Percentiles rank a stretch among this genome's conserved stretches.
Conservation (phyloP, 1,284 basidiomycete genomes). For the Leccinum cinnamomeum region DNA sequence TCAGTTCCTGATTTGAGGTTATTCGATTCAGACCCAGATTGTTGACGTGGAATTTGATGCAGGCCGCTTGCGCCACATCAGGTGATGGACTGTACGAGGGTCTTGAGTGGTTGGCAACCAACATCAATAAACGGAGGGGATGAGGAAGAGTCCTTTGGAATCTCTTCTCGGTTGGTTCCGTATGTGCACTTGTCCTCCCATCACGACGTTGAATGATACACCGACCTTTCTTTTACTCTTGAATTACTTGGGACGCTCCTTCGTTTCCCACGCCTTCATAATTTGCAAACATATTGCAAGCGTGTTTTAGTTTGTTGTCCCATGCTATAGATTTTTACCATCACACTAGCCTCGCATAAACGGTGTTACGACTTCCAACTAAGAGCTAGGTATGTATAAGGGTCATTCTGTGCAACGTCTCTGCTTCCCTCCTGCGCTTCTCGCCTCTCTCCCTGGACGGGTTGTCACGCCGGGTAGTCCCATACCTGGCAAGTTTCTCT, state of each 20-base stretch:
- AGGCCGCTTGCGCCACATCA: constrained; percentile 98
- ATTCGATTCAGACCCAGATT: constrained; percentile 5
- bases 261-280: constrained; percentile 9
- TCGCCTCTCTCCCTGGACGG: constrained; percentile 63
- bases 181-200: constrained; percentile 48
- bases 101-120: constrained; percentile 91
- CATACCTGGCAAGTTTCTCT: constrained; percentile 76
- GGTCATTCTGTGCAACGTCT: constrained; percentile 57
- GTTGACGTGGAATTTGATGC: constrained; percentile 24
- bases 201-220: constrained; percentile 41
- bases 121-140: constrained; percentile 78
- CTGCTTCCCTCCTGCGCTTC: constrained; percentile 76
- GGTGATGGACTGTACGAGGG: constrained; percentile 99
- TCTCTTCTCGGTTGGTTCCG: constrained; percentile 43
- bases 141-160: constrained; percentile 41
- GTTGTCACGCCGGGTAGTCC: constrained; percentile 59
- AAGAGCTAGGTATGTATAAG: constrained; percentile 19
- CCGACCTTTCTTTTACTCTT: constrained; percentile 26
- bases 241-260: constrained; percentile 29
- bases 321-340: constrained; percentile 22
- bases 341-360: constrained; percentile 12
- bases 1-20: constrained; percentile 37
- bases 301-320: constrained; percentile 5
- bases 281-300: constrained; percentile 8
- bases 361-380: constrained; percentile 3